Evolutionary conservation across 495 filamentous ascomycete genomes (phyloP), one percentile per base, ranked within the genome.

Genomic region (Eremomyces bilateralis): DNA sequence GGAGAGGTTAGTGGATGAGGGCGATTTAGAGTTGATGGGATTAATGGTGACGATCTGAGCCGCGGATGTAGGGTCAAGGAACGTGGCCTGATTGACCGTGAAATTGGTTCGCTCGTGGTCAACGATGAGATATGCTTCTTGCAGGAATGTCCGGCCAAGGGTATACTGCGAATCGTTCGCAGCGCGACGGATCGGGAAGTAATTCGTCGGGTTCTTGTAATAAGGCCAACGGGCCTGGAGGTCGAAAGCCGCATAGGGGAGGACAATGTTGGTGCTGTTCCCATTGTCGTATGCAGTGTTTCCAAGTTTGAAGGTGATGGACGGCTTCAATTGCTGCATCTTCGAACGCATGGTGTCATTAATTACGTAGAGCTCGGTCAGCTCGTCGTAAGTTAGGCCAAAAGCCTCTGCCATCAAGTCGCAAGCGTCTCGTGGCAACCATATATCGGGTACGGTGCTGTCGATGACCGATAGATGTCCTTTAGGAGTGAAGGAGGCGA

Each of bases 391-490:
- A 3, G 42, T 53, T 4, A 57, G 40, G 21, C 46, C 46, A 29
- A 57, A 53, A 11, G 46, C 44, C 12, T 35, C n/a, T 22, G 44
- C 50, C 29, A 57, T 49, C 19, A 31, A 30, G 33, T 52, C 47
- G 43, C 53, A 57, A 20, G 46, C 43, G 15, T 40, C 39, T 12
- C 21, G 31, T 0, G 53, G 53, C 1, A 57, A 43, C 50, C 52
- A 54, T 11, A 57, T 37, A 24, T 53, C 42, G 0, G 52, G 40
- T 4, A 53, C 42, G 6, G 43, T 49, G 19, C 49, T 49, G 38
- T 56, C 51, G 12, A 56, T 39, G 27, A 46, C 25, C n/a, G 46
- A 45, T 35, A 45, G 39, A 30, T 43, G 36, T 15, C 33, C 36
- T 15, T 16, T 10, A n/a, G 39, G 36, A 4, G 48, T 35, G 2